Evolutionary conservation across 352 stramenopile species (phyloP), one percentile per base, ranked within the genome.

Genomic region (Phytopythium sindhum): DNA sequence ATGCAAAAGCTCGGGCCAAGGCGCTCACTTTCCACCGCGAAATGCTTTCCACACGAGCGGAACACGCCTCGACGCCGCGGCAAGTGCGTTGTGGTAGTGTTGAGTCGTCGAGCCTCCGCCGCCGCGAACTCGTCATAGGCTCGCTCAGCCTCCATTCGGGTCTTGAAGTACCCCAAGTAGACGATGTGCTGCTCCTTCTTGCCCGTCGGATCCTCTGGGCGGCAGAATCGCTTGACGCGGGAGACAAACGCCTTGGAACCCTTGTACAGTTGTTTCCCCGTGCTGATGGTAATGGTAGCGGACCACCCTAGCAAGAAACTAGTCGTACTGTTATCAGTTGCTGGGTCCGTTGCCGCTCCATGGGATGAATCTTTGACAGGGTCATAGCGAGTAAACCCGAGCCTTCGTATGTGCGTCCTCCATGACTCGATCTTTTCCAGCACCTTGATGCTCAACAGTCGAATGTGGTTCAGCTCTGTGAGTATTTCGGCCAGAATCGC

Each of bases 31-130:
- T 94, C 86, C 29, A 94, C 81, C 17, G 86, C 84, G 51, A 89
- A 92, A 44, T 94, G 86, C 23, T 90, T 88, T 3, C 86, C 83
- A 58, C 86, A 94, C 1, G 86, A 94, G 9, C 84, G 78, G 60
- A 92, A 88, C 1, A 94, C 77, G 47, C 71, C 86, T 24, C 86
- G 72, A 39, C 81, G 73, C 17, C 64, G 64, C 0, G 83, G 86
- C 17, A 94, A 68, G 44, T 89, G 75, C 5, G 70, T 70, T 0
- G 74, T 60, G 0, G 81, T 90, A 2, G 81, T 92, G 37, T 90
- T 90, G n/a, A 91, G 53, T 1, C 80, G 68, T 17, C 75, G 75
- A 8, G 86, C 86, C 63, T 94, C 81, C 0, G 75, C 66, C 6
- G 75, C 70, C 1, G 83, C 86, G 50, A 81, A 78, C 28, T 81